These are phyloP conservation scores for Soucietia sequanensis DNA, from an alignment of 805 yeast species.

Conservation along the genomic window DNA sequence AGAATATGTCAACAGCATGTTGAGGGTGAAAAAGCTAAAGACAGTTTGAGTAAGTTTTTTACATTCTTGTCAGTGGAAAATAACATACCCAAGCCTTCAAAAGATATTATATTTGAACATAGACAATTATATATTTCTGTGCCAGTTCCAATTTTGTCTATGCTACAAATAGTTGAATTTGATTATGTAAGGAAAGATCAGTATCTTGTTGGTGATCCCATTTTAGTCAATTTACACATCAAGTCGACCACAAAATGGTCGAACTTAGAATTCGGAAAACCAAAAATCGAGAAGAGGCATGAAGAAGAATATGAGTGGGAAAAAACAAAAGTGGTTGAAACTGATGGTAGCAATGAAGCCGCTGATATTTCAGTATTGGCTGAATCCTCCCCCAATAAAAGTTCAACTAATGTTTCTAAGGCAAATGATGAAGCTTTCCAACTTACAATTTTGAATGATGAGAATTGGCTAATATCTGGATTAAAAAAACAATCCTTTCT, in stretches of 20 bases:
- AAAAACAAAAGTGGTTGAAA: too few relatives aligned
- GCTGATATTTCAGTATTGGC: constrained; percentile 16
- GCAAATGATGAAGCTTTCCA: constrained; percentile 30
- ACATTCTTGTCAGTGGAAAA: not conserved
- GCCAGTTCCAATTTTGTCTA: constrained; percentile 58
- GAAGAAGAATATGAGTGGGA: too few relatives aligned
- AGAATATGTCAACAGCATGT: constrained; percentile 10
- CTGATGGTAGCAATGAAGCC: constrained; percentile 6
- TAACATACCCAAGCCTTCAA: not conserved
- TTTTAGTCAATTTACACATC: constrained; percentile 44
- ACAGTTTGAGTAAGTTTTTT: not conserved
- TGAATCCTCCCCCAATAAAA: constrained; percentile 20
- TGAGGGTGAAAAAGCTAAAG: not conserved
- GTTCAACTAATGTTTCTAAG: not conserved
- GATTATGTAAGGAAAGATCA: constrained; percentile 38
- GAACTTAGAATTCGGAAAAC: constrained; percentile 8
- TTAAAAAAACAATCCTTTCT: constrained; percentile 53
- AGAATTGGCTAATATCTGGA: constrained; percentile 83
- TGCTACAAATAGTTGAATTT: constrained; percentile 58
- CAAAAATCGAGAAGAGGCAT: too few relatives aligned
- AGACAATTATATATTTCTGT: constrained; percentile 50
- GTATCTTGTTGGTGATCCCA: constrained; percentile 63
- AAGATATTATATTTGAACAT: not conserved
- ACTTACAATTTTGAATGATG: constrained; percentile 52
- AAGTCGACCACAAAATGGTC: constrained; percentile 49